These are phyloP conservation scores for Lathyrus tuberosus DNA, from an alignment of 306 rosid species.

Conservation along the genomic window DNA sequence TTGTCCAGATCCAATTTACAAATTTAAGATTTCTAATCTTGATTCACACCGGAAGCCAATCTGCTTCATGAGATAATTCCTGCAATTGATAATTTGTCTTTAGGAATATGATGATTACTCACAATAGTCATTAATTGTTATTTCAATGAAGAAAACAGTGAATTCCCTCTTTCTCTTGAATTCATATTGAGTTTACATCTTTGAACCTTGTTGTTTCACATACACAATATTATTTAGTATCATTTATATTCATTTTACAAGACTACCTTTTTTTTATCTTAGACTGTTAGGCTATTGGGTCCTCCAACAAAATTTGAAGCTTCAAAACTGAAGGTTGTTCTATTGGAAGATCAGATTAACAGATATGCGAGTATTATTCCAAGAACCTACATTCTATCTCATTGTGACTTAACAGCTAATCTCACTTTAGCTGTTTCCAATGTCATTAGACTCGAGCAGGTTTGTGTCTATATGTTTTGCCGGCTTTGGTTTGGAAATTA, in stretches of 20 bases:
- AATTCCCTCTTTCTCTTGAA: constrained; percentile 17
- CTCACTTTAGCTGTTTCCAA: constrained; percentile 87
- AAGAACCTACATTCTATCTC: constrained; percentile 89
- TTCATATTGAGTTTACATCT: neutral
- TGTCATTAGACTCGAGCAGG: constrained; percentile 94
- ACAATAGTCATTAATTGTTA: neutral
- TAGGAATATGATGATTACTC: neutral
- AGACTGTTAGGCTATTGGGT: constrained; percentile 84
- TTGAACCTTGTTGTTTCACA: constrained; percentile 24
- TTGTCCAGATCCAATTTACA: neutral
- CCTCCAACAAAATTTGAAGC: constrained; percentile 84
- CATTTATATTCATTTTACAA: constrained; percentile 23
- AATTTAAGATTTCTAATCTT: neutral
- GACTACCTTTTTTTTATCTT: neutral
- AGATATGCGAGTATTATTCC: constrained; percentile 71
- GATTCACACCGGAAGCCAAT: no score
- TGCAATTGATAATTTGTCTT: constrained; percentile 2
- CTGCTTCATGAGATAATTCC: neutral
- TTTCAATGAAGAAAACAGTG: constrained; percentile 18
- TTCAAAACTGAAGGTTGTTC: constrained; percentile 83
- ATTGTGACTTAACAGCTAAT: constrained; percentile 95
- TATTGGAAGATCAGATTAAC: constrained; percentile 57
- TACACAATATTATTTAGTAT: constrained; percentile 3
- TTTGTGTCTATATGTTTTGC: constrained; percentile 36
- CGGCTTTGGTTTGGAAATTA: neutral